These are phyloP conservation scores for Chlorella sorokiniana DNA, from an alignment of 139 green algal species.

Conservation along the genomic window DNA sequence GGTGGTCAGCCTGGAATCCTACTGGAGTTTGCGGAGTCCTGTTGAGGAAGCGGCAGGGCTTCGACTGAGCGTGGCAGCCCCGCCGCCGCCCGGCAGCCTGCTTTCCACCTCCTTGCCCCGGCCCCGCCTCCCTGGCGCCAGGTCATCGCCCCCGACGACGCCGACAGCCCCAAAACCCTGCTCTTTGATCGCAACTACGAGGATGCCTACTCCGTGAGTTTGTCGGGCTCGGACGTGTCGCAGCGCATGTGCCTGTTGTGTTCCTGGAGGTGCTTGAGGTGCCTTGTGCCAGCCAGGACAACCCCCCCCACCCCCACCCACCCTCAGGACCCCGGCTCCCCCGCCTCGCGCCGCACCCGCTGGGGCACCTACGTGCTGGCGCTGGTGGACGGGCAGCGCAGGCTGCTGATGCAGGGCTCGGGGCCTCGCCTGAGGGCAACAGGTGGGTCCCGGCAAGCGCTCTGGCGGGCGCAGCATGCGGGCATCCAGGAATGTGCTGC, in stretches of 20 bases:
- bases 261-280: too few relatives aligned
- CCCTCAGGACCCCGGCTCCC: slow-evolving; percentile 91
- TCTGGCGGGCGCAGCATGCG: too few relatives aligned
- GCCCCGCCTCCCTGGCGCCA: not conserved
- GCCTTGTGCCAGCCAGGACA: too few relatives aligned
- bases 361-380: slow-evolving; percentile 86
- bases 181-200: slow-evolving; percentile 85
- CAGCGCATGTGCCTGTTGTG: too few relatives aligned
- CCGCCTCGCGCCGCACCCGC: slow-evolving; percentile 71
- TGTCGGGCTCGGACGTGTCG: too few relatives aligned
- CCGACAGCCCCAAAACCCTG: slow-evolving; percentile 46
- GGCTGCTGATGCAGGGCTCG: slow-evolving; percentile 82
- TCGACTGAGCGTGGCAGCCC: too few relatives aligned
- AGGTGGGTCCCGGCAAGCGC: too few relatives aligned
- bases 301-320: too few relatives aligned
- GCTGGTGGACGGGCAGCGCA: slow-evolving; percentile 46
- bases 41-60: too few relatives aligned
- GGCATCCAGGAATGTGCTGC: not conserved
- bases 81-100: not conserved
- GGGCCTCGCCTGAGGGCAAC: slow-evolving; percentile 81
- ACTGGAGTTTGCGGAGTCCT: too few relatives aligned
- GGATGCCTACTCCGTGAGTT: slow-evolving; percentile 1
- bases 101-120: not conserved
- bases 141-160: slow-evolving; percentile 56
- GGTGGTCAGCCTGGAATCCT: too few relatives aligned